phyloP scores from a whole-genome alignment of 2,329 filamentous ascomycete species.

The Volutella citrinella region DNA sequence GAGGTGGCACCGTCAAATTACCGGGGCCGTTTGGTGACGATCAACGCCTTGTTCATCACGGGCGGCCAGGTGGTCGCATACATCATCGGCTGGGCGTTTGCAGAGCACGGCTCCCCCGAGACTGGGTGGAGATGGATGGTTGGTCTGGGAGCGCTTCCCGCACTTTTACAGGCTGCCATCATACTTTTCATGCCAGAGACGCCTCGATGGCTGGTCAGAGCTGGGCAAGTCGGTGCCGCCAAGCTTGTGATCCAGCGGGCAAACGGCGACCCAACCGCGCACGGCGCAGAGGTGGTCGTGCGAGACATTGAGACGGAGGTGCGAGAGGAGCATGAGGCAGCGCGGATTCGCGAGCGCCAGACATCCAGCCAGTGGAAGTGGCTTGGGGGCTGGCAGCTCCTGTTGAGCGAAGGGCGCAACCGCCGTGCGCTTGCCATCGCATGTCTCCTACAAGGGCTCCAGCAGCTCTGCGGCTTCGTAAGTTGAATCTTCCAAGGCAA shows the following conservation, averaged over 20 bases:
- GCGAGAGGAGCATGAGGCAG: constrained; percentile 60
- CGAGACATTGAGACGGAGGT: constrained; percentile 72
- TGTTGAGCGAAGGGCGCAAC: constrained; percentile 59
- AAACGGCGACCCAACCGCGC: constrained; percentile 49
- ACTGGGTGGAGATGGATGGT: constrained; percentile 91
- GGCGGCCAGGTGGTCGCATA: constrained; percentile 88
- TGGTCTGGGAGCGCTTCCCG: constrained; percentile 76
- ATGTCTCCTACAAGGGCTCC: constrained; percentile 80
- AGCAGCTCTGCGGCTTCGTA: constrained; percentile 84
- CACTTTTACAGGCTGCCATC: constrained; percentile 65
- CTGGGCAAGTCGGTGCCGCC: constrained; percentile 60
- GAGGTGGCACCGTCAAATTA: constrained; percentile 77
- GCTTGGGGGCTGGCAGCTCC: constrained; percentile 49
- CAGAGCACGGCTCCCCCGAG: constrained; percentile 45
- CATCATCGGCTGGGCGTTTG: constrained; percentile 74
- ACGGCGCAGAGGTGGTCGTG: constrained; percentile 58
- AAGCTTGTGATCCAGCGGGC: constrained; percentile 62
- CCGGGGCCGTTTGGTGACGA: constrained; percentile 76
- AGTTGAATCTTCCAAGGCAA: too few relatives aligned
- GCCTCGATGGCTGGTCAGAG: constrained; percentile 80
- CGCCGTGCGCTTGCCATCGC: constrained; percentile 78
- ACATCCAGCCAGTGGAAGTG: constrained; percentile 29
- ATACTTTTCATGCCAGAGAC: constrained; percentile 80
- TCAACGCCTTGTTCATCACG: constrained; percentile 80
- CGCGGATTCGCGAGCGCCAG: constrained; percentile 32